Evolutionary conservation across 2,329 filamentous ascomycete genomes (phyloP), one percentile per base, ranked within the genome.

Genomic region (Seiridium unicorne): DNA sequence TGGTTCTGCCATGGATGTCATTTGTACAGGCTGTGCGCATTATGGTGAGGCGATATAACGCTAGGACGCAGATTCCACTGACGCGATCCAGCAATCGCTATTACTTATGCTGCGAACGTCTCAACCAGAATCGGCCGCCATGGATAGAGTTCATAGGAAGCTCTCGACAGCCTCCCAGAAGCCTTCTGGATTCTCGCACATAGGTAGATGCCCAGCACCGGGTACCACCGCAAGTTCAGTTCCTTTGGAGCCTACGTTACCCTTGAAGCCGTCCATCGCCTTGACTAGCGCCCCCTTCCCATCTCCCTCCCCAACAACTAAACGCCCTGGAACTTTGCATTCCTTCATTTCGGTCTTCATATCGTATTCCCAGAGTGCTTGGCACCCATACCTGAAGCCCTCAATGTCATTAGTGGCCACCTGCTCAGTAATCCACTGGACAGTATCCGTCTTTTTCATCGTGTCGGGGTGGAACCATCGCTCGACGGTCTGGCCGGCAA

Each of bases 171-270:
- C 84, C 35, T 82, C 77, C 70, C 88, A 88, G 71, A 93, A 93
- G 3, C 81, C 86, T 60, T 79, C 75, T 0, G 90, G 88, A 65
- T 86, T 84, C 75, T 96, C 92, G 53, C 87, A 87, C 91, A 96
- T 96, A 0, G 92, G 92, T 68, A 96, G 74, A 77, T 96, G 92
- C 0, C 92, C 92, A 0, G 91, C 87, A 7, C 82, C 77, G 0
- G 90, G 84, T 8, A 96, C 84, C 60, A 90, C 74, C 70, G 82
- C 85, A 64, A 93, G 81, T 61, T 85, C 81, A 0, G 82, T 83
- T 0, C 83, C 84, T 0, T 73, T 71, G 8, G 77, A 72, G 0
- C 89, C 88, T 47, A 92, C 72, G 18, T 77, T 71, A 0, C 74
- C 80, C 58, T 81, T 85, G 82, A 93, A 92, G 11, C 86, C 86